Evolutionary conservation across 2,329 filamentous ascomycete species (phyloP), one percentile per base, ranked within the genome.

Genomic region (Thelonectria blattea): DNA sequence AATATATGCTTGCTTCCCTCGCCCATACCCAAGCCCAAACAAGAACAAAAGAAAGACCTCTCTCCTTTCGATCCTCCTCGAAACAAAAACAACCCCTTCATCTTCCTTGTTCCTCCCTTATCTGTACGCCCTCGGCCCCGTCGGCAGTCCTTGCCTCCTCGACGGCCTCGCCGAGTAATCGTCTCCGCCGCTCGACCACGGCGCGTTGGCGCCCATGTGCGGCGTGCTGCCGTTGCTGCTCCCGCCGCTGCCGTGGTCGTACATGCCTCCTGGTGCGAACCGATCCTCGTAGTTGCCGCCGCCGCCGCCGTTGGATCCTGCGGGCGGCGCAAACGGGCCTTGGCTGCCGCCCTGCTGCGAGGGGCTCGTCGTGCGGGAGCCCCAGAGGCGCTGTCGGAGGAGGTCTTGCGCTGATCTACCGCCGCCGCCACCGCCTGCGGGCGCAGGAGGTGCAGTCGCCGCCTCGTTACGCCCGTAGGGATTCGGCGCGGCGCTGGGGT

Each of bases 361-460:
- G 9, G 87, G 85, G 65, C 86, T 89, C 49, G 80, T 80, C 45
- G 84, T 85, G 65, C 84, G 81, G 20, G 85, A 76, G 5, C 81
- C 87, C 83, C 92, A 92, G 47, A 97, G 78, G 63, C 91, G 81
- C 70, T 93, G 91, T 72, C 92, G 91, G 68, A 97, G 80, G 67
- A 91, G 83, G 69, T 96, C 91, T 78, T 96, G 91, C 52, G 92
- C 92, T 18, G 88, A 87, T 34, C 81, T 81, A 3, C 81, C 79
- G 51, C 72, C 74, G 34, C 60, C 71, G 64, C 69, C 65, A 69
- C 70, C 64, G 69, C 74, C 72, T 64, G 72, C 68, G 34, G 34
- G 34, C 64, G 72, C 69, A 58, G 68, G 70, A 11, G 71, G 73
- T 20, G 69, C 65, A 24, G 69, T 75, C 42, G 68, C 60, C 3